phyloP scores from a whole-genome alignment of 805 yeast genomes.

The Pichia deserticola region DNA sequence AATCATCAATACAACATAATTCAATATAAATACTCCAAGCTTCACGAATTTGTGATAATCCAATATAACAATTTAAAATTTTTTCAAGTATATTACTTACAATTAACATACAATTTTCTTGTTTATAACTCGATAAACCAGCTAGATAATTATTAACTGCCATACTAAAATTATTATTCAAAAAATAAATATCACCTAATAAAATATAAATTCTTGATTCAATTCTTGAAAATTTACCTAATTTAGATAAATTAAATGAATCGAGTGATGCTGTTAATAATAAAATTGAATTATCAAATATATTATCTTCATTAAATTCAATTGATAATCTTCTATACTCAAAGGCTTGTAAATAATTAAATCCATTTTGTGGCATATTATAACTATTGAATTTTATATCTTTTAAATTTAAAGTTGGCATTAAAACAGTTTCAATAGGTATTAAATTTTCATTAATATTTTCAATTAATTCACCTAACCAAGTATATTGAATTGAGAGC shows the following conservation, averaged over 20 bases:
- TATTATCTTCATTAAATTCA: neutral
- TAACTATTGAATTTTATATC: constrained; percentile 14
- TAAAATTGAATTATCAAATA: constrained; percentile 13
- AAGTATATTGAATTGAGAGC: constrained; percentile 55
- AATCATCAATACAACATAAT: constrained; percentile 14
- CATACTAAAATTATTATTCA: constrained; percentile 28
- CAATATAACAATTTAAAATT: constrained; percentile 32
- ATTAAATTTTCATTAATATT: constrained; percentile 26
- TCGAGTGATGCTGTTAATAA: constrained; percentile 32
- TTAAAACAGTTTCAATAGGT: constrained; percentile 29
- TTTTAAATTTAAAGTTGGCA: constrained; percentile 23
- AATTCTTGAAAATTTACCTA: constrained; percentile 30
- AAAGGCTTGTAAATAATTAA: constrained; percentile 32
- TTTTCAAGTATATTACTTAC: constrained; percentile 28
- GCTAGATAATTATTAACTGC: constrained; percentile 37
- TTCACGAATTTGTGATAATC: constrained; percentile 26
- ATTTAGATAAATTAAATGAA: constrained; percentile 30
- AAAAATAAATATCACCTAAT: constrained; percentile 42
- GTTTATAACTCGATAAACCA: constrained; percentile 30
- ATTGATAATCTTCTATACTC: constrained; percentile 8
- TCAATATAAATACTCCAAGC: constrained; percentile 29
- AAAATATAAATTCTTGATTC: constrained; percentile 40
- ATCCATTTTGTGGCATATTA: constrained; percentile 38
- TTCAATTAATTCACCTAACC: constrained; percentile 54
- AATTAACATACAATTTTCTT: constrained; percentile 36